phyloP scores from a whole-genome alignment of 176 grass and related monocot species.

The Oryza nivara region DNA sequence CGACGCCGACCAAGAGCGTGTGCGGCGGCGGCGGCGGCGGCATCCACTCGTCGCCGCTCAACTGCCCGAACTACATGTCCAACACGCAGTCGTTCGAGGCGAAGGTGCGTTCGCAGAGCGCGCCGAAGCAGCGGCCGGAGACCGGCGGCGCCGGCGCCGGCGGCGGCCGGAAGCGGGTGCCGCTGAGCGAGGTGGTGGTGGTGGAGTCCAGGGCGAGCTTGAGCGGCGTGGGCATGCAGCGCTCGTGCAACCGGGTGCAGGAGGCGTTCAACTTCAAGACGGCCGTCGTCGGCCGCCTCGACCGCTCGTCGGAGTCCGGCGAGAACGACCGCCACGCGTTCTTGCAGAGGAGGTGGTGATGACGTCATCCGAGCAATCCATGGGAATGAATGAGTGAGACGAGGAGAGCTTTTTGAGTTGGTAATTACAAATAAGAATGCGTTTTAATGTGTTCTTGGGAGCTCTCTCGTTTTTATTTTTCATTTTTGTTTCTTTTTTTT shows the following conservation, averaged over 20 bases:
- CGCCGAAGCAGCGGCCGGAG: slow-evolving; percentile 82
- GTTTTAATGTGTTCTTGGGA: slow-evolving; percentile 54
- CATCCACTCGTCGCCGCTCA: slow-evolving; percentile 31
- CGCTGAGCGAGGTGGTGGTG: slow-evolving; percentile 79
- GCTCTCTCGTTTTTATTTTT: slow-evolving; percentile 36
- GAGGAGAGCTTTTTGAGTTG: slow-evolving; percentile 39
- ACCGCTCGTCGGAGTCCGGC: slow-evolving; percentile 45
- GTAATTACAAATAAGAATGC: slow-evolving; percentile 61
- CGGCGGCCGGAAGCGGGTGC: slow-evolving; percentile 64
- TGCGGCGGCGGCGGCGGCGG: slow-evolving; percentile 10
- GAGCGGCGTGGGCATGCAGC: slow-evolving; percentile 72
- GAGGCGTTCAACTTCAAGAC: slow-evolving; percentile 85
- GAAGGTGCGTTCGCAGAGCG: slow-evolving; percentile 90
- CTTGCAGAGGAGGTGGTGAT: slow-evolving; percentile 76
- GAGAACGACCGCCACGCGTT: slow-evolving; percentile 60
- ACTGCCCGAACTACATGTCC: slow-evolving; percentile 79
- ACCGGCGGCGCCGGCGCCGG: neutral
- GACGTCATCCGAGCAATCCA: neutral
- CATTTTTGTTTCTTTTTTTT: neutral
- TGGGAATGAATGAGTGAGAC: neutral
- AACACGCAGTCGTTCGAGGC: slow-evolving; percentile 96
- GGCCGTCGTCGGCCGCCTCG: slow-evolving; percentile 68
- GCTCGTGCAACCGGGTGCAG: slow-evolving; percentile 58
- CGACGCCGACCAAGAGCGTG: slow-evolving; percentile 75
- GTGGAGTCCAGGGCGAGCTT: slow-evolving; percentile 70